Percentiles rank a stretch among this genome's conserved stretches.
Evolutionary conservation across 192 early-diverging fungal species (phyloP).

Genomic region (Mortierella hygrophila): DNA sequence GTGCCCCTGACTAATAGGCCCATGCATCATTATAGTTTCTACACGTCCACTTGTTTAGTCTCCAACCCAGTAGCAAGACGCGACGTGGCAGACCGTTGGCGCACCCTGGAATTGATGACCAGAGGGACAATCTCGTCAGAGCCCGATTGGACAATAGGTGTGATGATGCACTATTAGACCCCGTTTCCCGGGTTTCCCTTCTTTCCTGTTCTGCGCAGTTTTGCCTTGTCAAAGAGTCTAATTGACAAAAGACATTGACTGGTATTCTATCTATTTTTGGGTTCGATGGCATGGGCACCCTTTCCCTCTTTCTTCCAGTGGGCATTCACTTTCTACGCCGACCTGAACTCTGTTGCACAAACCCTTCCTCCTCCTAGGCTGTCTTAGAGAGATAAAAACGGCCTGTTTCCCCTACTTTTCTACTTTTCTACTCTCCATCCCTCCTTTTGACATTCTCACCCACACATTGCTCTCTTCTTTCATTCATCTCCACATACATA

Average conservation of each 20-base stretch:
- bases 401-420: no score
- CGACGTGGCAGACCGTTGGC: not conserved
- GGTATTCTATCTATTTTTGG: not conserved
- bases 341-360: conserved; percentile 74
- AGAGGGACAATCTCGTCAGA: not conserved
- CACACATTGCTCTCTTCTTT: conserved; percentile 2
- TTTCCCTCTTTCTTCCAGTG: not conserved
- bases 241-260: not conserved
- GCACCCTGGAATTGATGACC: not conserved
- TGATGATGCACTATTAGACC: not conserved
- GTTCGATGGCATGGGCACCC: not conserved
- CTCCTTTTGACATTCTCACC: not conserved
- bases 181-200: not conserved
- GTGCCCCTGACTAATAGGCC: no score
- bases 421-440: no score
- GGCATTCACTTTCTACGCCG: conserved; percentile 70
- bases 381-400: no score
- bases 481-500: not conserved
- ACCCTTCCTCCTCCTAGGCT: no score
- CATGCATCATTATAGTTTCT: not conserved
- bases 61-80: not conserved
- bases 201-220: not conserved
- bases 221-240: not conserved
- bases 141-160: not conserved
- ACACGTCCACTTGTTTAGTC: not conserved